Evolutionary conservation across 2,329 filamentous ascomycete species (phyloP).

Genomic region (Colletotrichum liriopes): DNA sequence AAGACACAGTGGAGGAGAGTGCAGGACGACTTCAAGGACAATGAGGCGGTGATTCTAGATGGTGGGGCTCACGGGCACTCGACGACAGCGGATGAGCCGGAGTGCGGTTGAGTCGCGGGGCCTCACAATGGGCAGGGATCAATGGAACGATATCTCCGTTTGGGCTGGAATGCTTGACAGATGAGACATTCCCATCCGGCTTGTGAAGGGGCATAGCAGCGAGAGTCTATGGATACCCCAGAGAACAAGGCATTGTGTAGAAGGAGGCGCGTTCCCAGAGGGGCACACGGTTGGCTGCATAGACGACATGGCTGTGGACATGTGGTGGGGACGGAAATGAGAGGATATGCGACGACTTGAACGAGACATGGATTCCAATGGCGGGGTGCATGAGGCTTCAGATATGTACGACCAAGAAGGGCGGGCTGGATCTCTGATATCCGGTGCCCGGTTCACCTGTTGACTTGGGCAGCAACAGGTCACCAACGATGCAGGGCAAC

Average conservation of each 20-base stretch:
- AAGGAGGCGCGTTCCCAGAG: background rate
- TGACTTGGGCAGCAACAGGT: constrained; percentile 6
- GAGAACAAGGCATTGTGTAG: constrained; percentile 22
- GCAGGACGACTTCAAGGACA: constrained; percentile 73
- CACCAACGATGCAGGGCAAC: constrained; percentile 1
- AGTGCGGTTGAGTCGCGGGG: constrained; percentile 51
- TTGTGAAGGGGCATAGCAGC: background rate
- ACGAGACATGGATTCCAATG: constrained; percentile 11
- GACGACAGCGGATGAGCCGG: constrained; percentile 56
- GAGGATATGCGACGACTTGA: background rate
- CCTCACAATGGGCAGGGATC: background rate
- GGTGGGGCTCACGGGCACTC: constrained; percentile 66
- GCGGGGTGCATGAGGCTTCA: constrained; percentile 1
- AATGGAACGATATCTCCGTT: background rate
- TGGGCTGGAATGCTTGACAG: constrained; percentile 1
- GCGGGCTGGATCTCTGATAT: background rate
- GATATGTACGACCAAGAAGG: background rate
- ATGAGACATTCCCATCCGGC: constrained; percentile 10
- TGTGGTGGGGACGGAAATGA: constrained; percentile 1
- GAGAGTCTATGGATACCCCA: background rate
- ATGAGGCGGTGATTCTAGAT: constrained; percentile 72
- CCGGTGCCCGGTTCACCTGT: background rate
- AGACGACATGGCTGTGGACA: background rate
- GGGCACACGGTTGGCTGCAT: constrained; percentile 6
- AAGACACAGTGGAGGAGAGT: constrained; percentile 71